Conservation (phyloP, 192 early-diverging fungal species). For the Coemansia sp. region DNA sequence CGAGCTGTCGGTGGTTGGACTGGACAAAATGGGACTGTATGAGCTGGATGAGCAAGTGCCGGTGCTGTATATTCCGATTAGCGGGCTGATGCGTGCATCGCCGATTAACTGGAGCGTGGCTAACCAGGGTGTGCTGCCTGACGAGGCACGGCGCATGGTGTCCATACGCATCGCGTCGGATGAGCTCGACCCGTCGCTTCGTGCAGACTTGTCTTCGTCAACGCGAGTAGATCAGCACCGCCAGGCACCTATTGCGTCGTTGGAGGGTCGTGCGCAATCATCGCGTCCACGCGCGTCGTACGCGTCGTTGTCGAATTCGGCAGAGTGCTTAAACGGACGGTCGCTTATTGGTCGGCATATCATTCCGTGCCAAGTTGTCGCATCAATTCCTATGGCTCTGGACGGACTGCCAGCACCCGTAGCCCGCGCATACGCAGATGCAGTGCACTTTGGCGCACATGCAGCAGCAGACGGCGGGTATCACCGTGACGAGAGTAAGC, state of each 20-base stretch:
- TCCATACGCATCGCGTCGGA: constrained; percentile 52
- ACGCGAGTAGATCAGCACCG: constrained; percentile 43
- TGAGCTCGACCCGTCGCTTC: constrained; percentile 46
- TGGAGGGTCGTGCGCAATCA: constrained; percentile 9
- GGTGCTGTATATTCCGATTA: constrained; percentile 40
- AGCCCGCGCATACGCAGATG: constrained; percentile 37
- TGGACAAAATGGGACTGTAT: constrained; percentile 48
- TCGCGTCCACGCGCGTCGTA: background rate
- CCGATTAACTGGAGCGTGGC: constrained; percentile 53
- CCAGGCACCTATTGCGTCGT: constrained; percentile 35
- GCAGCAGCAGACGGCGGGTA: constrained; percentile 48
- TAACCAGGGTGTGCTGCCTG: constrained; percentile 35
- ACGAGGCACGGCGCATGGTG: constrained; percentile 50
- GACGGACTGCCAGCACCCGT: constrained; percentile 37
- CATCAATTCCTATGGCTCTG: constrained; percentile 42
- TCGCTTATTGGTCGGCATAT: constrained; percentile 47
- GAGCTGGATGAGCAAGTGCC: constrained; percentile 56
- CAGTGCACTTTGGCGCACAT: constrained; percentile 43
- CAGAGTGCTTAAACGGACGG: constrained; percentile 12
- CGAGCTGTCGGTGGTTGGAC: constrained; percentile 50
- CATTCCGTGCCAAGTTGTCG: constrained; percentile 50
- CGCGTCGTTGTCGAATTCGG: constrained; percentile 17
- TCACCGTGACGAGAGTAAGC: constrained; percentile 14
- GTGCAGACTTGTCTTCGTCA: constrained; percentile 40
- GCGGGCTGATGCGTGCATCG: constrained; percentile 49